These are phyloP conservation scores for Gossypium davidsonii DNA, from an alignment of 441 rosid species.

Conservation along the genomic window DNA sequence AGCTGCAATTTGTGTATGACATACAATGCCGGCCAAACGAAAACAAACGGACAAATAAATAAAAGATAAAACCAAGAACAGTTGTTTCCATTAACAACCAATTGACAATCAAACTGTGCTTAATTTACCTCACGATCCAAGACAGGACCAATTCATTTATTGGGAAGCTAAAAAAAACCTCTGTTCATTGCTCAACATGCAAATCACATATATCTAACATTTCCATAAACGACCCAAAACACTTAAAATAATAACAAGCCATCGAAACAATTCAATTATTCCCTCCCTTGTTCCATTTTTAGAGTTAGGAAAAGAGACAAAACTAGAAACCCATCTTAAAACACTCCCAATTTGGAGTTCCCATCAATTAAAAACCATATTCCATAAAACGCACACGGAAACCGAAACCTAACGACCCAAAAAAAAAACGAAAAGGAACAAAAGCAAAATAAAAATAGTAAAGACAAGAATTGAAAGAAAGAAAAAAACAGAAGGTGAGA, in stretches of 20 bases:
- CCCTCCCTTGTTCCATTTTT: not conserved
- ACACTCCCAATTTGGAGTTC: not conserved
- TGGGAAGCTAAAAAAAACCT: not conserved
- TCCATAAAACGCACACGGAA: not conserved
- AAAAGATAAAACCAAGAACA: not conserved
- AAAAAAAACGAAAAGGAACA: not conserved
- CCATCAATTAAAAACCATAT: not conserved
- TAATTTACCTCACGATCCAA: slow-evolving; percentile 6
- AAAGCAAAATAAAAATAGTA: not conserved
- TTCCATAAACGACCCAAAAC: not conserved
- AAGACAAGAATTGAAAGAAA: not conserved
- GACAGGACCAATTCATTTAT: not conserved
- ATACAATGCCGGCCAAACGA: not conserved
- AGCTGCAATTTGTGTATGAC: not conserved
- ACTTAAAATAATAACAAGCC: not conserved
- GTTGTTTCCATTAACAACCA: not conserved
- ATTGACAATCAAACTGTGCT: not conserved
- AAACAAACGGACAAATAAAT: not conserved
- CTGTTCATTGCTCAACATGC: not conserved
- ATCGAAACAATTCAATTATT: not conserved
- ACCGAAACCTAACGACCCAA: not conserved
- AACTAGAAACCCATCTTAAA: not conserved
- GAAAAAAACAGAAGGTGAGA: not conserved
- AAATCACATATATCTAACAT: not conserved
- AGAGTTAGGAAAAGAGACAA: not conserved